Evolutionary conservation across 164 flowering plant species (phyloP).

Genomic region (Vitis vinifera): DNA sequence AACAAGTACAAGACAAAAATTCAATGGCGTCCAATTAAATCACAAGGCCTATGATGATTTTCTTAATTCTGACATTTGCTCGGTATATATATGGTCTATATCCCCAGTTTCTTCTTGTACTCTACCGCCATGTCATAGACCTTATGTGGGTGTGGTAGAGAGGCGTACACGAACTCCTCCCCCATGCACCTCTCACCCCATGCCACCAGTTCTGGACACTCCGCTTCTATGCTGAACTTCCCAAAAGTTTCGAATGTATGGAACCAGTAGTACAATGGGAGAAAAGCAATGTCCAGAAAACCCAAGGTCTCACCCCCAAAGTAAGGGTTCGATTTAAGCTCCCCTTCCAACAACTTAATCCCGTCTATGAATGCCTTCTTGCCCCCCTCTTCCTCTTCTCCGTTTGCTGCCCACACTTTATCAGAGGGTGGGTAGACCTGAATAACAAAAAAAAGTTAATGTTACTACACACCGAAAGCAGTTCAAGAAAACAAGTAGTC

Average conservation of each 20-base stretch:
- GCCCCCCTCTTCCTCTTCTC: constrained; percentile 22
- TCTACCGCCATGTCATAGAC: no score
- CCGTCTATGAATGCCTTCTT: constrained; percentile 13
- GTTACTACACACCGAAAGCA: no score
- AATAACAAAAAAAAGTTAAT: not conserved
- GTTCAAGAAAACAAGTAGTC: no score
- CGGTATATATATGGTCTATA: no score
- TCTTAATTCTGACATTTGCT: no score
- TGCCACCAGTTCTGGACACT: no score
- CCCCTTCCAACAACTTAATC: constrained; percentile 15
- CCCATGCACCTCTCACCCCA: no score
- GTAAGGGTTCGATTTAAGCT: constrained; percentile 14
- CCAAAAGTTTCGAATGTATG: constrained; percentile 8
- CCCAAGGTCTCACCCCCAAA: constrained; percentile 17
- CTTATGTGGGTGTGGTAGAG: no score
- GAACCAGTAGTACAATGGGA: constrained; percentile 16
- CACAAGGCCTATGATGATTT: no score
- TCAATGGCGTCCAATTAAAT: no score
- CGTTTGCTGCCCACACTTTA: constrained; percentile 15
- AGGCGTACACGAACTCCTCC: constrained; percentile 1
- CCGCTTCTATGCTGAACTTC: constrained; percentile 4
- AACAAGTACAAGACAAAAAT: no score
- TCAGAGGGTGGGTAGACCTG: constrained; percentile 8
- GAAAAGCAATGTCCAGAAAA: constrained; percentile 8
- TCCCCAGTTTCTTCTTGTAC: no score